Percentiles rank a stretch among this genome's conserved stretches.
phyloP scores from a whole-genome alignment of 2,329 filamentous ascomycete genomes.

The Pseudogymnoascus sp. region DNA sequence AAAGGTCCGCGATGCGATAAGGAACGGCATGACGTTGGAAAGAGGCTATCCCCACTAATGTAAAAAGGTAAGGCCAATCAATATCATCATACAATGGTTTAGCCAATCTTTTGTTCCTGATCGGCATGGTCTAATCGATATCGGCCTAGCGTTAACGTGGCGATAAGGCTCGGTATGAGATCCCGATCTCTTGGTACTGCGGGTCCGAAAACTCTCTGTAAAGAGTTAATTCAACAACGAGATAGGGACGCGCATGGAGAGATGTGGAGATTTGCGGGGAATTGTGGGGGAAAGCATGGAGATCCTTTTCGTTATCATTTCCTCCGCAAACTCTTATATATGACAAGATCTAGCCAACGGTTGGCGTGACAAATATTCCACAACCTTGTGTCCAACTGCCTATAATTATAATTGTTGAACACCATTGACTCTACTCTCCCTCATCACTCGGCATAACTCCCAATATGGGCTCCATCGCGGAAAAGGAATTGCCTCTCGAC shows the following conservation, averaged over 20 bases:
- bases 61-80: not conserved
- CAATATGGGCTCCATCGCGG: not conserved
- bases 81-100: not conserved
- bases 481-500: not conserved
- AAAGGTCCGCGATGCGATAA: not conserved
- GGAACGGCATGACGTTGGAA: not conserved
- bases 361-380: not conserved
- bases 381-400: not conserved
- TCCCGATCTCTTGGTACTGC: not conserved
- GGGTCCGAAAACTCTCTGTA: not conserved
- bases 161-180: conserved; percentile 4
- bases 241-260: conserved; percentile 4
- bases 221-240: not conserved
- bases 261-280: conserved; percentile 3
- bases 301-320: conserved; percentile 2
- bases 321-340: conserved; percentile 6
- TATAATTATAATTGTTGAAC: not conserved
- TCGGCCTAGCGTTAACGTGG: not conserved
- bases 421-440: not conserved
- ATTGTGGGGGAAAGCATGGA: not conserved
- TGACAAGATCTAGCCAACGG: not conserved
- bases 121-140: not conserved
- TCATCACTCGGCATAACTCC: not conserved
- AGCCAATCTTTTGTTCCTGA: conserved; percentile 3
- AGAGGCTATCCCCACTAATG: not conserved